These are phyloP conservation scores for Hylodesmum podocarpum DNA, from an alignment of 306 rosid species.

Conservation along the genomic window DNA sequence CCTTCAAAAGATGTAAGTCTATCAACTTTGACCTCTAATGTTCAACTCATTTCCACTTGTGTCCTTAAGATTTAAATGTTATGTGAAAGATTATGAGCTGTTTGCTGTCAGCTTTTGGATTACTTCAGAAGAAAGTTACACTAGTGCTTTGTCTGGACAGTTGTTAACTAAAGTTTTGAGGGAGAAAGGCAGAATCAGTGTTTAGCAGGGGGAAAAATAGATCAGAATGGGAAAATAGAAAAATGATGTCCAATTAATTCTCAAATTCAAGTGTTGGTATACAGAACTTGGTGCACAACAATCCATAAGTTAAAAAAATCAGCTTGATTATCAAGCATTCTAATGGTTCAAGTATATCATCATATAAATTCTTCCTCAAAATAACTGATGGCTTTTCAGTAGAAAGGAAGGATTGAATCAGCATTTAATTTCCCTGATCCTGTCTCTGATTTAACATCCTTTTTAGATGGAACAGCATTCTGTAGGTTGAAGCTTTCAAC, in stretches of 20 bases:
- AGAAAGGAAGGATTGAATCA: not conserved
- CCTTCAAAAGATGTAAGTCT: conserved; percentile 74
- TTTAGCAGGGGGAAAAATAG: not conserved
- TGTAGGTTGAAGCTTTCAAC: not conserved
- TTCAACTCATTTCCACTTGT: not conserved
- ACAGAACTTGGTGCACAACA: not conserved
- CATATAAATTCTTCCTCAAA: not conserved
- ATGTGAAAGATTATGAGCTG: not conserved
- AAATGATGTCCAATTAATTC: not conserved
- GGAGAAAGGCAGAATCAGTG: not conserved
- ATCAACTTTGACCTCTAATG: not conserved
- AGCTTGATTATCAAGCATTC: not conserved
- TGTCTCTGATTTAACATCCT: not conserved
- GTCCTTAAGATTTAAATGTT: conserved; percentile 3
- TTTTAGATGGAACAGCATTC: not conserved
- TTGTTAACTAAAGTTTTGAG: not conserved
- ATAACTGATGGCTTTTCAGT: conserved; percentile 7
- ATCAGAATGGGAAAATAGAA: not conserved
- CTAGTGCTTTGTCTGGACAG: not conserved
- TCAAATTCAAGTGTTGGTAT: not conserved
- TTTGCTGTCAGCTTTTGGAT: not conserved
- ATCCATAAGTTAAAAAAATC: not conserved
- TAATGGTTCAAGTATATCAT: not conserved
- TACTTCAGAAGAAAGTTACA: not conserved
- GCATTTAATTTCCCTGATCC: not conserved